phyloP scores from a whole-genome alignment of 352 stramenopile species.

The Globisporangium rhizosaccharum region DNA sequence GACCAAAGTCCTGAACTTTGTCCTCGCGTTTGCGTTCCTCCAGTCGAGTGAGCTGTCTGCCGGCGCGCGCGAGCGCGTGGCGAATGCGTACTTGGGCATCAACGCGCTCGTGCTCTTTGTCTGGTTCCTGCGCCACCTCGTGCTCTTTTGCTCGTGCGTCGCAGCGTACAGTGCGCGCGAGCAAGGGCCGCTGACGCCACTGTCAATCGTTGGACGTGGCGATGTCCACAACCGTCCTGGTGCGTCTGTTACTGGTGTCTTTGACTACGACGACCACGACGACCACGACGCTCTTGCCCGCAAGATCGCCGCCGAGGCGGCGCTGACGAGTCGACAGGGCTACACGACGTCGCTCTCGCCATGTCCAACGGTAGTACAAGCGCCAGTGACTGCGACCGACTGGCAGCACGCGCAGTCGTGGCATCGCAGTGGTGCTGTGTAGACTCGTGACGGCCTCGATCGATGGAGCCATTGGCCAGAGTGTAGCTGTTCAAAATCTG shows the following conservation, averaged over 20 bases:
- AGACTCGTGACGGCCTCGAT: not conserved
- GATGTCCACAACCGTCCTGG: too few relatives aligned
- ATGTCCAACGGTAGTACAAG: slow-evolving; percentile 16
- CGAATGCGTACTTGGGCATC: slow-evolving; percentile 23
- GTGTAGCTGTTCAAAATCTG: not conserved
- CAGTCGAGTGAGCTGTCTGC: slow-evolving; percentile 15
- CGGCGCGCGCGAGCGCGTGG: slow-evolving; percentile 10
- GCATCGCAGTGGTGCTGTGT: not conserved
- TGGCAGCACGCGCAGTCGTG: slow-evolving; percentile 16
- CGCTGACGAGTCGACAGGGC: not conserved
- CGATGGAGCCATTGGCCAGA: not conserved
- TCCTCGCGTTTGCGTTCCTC: slow-evolving; percentile 31
- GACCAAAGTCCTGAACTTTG: slow-evolving; percentile 29
- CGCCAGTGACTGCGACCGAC: slow-evolving; percentile 27
- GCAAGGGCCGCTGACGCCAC: not conserved
- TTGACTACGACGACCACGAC: not conserved
- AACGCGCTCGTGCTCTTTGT: slow-evolving; percentile 24
- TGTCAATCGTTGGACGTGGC: not conserved
- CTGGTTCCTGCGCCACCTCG: slow-evolving; percentile 25
- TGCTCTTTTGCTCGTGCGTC: slow-evolving; percentile 18
- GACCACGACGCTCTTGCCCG: not conserved
- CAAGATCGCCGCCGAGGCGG: not conserved
- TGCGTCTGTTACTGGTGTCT: not conserved
- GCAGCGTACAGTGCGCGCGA: slow-evolving; percentile 10
- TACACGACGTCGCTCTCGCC: slow-evolving; percentile 23